A percentile compares a stretch with the other conserved stretches of the same genome.
phyloP scores from a whole-genome alignment of 768 basidiomycete genomes.

The Leccinum ochraceum region DNA sequence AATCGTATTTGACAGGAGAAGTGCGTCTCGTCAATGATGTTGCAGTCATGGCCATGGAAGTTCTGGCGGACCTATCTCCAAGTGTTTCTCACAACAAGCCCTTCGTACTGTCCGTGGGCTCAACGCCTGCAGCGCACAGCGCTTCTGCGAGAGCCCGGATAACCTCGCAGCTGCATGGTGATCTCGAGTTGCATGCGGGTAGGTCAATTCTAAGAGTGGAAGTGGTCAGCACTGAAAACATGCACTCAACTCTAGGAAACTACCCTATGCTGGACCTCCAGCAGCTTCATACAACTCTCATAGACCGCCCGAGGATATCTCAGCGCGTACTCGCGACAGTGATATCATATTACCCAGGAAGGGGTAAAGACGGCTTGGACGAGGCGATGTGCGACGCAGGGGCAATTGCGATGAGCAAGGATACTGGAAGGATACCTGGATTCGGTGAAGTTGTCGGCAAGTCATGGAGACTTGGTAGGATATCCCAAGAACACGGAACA shows the following conservation, averaged over 20 bases:
- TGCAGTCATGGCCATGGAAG: constrained; percentile 53
- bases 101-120: constrained; percentile 79
- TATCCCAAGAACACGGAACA: constrained; percentile 81
- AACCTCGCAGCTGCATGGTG: constrained; percentile 52
- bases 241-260: constrained; percentile 50
- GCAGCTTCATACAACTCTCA: constrained; percentile 72
- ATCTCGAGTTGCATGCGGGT: constrained; percentile 79
- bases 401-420: constrained; percentile 85
- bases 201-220: constrained; percentile 12
- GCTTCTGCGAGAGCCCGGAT: constrained; percentile 56
- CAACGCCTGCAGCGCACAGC: constrained; percentile 87
- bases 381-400: constrained; percentile 86
- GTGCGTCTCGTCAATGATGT: constrained; percentile 69
- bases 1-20: constrained; percentile 66
- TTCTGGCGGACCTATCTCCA: constrained; percentile 41
- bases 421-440: constrained; percentile 69
- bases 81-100: constrained; percentile 39
- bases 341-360: constrained; percentile 76
- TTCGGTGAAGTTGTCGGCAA: constrained; percentile 73
- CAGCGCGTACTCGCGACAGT: constrained; percentile 72
- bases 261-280: constrained; percentile 86
- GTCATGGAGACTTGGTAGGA: constrained; percentile 62
- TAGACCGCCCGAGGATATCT: constrained; percentile 56
- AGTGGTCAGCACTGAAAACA: not conserved
- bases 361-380: constrained; percentile 59